Evolutionary conservation across 495 filamentous ascomycete species (phyloP), one percentile per base, ranked within the genome.

Genomic region (Corynascus novoguineensis): DNA sequence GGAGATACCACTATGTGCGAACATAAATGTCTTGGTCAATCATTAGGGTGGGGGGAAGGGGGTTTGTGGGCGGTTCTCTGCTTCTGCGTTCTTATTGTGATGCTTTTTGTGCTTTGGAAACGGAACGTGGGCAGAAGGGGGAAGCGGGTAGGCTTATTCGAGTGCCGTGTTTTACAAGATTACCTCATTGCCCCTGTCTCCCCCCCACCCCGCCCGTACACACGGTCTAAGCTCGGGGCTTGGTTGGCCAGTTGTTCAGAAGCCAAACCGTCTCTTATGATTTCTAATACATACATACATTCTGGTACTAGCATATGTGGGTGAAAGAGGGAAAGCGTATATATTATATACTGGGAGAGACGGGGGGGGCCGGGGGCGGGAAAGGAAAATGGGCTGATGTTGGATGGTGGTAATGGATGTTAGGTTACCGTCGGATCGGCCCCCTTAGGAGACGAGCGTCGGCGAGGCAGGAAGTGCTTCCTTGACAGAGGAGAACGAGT

Each of bases 1-100:
- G 68, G 68, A 71, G 68, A 71, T 71, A 71, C 68, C 68, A 71
- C 27, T 52, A 49, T 63, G 59, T 60, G 53, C 58, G 50, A 53
- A 57, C 47, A 55, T 58, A 38, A 54, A n/a, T 57, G 48, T 58
- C 50, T 55, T 58, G 47, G 60, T 38, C 24, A 27, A 19, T 35
- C n/a, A 5, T 9, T 34, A 11, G 17, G 11, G n/a, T 12, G 29
- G 44, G 25, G 24, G 24, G 25, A 5, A 14, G 44, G 24, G 12
- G 10, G 28, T 45, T 24, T 27, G 9, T 38, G 42, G 42, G 24
- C 15, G 25, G 24, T 15, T 28, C 5, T 47, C 24, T 46, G 24
- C 11, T 46, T 46, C 10, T 25, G 41, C 10, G 9, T 25, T 15
- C n/a, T 41, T 17, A n/a, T 4, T 8, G 41, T 21, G 41, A 25